Evolutionary conservation across 2,329 filamentous ascomycete genomes (phyloP).

Genomic region (Periconia sp.): DNA sequence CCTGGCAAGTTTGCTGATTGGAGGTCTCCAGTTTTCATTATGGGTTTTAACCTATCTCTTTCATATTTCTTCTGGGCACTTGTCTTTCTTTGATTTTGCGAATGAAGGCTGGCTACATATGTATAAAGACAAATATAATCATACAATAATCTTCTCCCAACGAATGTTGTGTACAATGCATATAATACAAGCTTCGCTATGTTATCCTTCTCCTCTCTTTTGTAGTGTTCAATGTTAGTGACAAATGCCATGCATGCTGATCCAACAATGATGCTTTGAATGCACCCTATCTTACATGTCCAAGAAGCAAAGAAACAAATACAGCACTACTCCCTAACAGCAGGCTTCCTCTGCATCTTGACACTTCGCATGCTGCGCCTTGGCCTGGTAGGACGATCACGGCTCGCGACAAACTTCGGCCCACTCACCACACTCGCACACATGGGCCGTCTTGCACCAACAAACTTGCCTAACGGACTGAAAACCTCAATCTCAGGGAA

Average conservation of each 20-base stretch:
- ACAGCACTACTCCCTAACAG: background rate
- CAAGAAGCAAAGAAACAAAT: background rate
- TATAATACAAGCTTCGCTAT: background rate
- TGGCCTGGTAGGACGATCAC: slow-evolving; percentile 59
- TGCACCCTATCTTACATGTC: background rate
- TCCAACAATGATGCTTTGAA: background rate
- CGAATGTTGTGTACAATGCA: background rate
- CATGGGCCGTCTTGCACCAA: slow-evolving; percentile 68
- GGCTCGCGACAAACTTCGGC: slow-evolving; percentile 55
- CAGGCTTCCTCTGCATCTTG: slow-evolving; percentile 34
- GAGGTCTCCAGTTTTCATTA: background rate
- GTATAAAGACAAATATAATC: background rate
- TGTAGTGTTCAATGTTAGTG: background rate
- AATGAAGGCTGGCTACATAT: background rate
- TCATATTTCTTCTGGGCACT: background rate
- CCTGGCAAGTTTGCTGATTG: too few species aligned
- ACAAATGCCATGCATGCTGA: background rate
- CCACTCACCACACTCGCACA: slow-evolving; percentile 66
- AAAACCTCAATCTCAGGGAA: slow-evolving; percentile 83
- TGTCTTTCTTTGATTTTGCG: background rate
- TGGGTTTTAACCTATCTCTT: background rate
- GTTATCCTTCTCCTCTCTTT: background rate
- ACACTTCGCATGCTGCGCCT: slow-evolving; percentile 67
- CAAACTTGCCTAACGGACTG: slow-evolving; percentile 78
- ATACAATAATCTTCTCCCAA: background rate